A percentile compares a stretch with the other conserved stretches of the same genome.
These are phyloP conservation scores for Raffaelea arxii DNA, from an alignment of 2,329 filamentous ascomycete genomes.

Conservation along the genomic window DNA sequence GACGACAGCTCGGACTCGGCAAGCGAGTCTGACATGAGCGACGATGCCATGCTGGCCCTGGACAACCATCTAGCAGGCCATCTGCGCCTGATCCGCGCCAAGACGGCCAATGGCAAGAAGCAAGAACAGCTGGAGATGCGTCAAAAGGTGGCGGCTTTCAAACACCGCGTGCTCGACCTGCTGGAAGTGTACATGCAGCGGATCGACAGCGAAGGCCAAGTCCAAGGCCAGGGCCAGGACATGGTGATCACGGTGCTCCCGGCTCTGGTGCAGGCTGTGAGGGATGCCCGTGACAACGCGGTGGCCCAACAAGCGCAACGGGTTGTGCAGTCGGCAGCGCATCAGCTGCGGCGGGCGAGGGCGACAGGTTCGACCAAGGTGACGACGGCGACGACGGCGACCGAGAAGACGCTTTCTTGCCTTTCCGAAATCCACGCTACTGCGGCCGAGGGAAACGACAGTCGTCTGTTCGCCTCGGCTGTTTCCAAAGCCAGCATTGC, in stretches of 20 bases:
- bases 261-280: constrained; percentile 66
- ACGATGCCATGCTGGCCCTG: constrained; percentile 88
- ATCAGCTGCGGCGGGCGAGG: constrained; percentile 50
- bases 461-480: constrained; percentile 56
- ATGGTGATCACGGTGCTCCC: constrained; percentile 61
- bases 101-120: constrained; percentile 63
- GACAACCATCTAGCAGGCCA: constrained; percentile 77
- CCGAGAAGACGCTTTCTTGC: constrained; percentile 37
- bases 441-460: constrained; percentile 48
- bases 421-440: constrained; percentile 60
- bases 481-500: constrained; percentile 66
- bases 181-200: constrained; percentile 68
- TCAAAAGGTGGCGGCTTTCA: constrained; percentile 86
- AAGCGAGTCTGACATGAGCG: constrained; percentile 73
- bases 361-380: constrained; percentile 24
- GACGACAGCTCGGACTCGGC: constrained; percentile 44
- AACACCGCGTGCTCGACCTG: constrained; percentile 83
- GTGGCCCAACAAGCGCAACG: constrained; percentile 63
- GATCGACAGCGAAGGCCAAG: background rate
- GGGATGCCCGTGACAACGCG: constrained; percentile 67
- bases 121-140: constrained; percentile 82
- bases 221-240: background rate
- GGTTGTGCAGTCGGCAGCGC: constrained; percentile 65
- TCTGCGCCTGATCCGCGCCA: constrained; percentile 62
- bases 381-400: constrained; percentile 16